Conservation (phyloP, 208 protist species). For the Leishmania martiniquensis region DNA sequence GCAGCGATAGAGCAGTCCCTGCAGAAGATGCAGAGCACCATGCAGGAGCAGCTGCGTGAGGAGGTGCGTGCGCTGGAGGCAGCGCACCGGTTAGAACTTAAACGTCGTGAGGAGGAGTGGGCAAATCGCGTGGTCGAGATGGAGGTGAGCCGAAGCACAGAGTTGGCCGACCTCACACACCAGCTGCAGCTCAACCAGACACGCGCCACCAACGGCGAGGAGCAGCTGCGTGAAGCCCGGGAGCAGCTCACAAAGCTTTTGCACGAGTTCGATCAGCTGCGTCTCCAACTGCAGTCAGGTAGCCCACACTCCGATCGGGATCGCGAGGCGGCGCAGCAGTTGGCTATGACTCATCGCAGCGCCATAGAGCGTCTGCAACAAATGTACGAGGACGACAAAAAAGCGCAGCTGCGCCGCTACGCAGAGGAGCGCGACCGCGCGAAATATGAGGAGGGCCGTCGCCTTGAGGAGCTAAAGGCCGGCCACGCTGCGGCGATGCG, state of each 20-base stretch:
- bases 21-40: conserved; percentile 32
- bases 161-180: conserved; percentile 54
- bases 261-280: conserved; percentile 57
- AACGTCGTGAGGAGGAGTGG: conserved; percentile 53
- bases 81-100: conserved; percentile 32
- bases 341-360: conserved; percentile 54
- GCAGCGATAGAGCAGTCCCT: conserved; percentile 44
- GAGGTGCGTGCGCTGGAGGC: conserved; percentile 44
- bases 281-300: conserved; percentile 28
- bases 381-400: conserved; percentile 81
- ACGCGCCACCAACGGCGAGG: conserved; percentile 44
- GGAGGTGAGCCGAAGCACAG: conserved; percentile 49
- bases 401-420: conserved; percentile 47
- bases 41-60: conserved; percentile 40
- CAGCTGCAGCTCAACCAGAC: conserved; percentile 63
- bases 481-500: conserved; percentile 47
- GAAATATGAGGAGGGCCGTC: conserved; percentile 45
- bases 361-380: conserved; percentile 61
- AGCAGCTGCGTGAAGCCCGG: conserved; percentile 69
- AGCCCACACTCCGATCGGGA: conserved; percentile 22
- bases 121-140: conserved; percentile 35
- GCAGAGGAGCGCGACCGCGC: conserved; percentile 63
- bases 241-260: conserved; percentile 51
- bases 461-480: conserved; percentile 54
- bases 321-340: conserved; percentile 38